Evolutionary conservation across 768 basidiomycete species (phyloP).

Genomic region (Mycena crocata): DNA sequence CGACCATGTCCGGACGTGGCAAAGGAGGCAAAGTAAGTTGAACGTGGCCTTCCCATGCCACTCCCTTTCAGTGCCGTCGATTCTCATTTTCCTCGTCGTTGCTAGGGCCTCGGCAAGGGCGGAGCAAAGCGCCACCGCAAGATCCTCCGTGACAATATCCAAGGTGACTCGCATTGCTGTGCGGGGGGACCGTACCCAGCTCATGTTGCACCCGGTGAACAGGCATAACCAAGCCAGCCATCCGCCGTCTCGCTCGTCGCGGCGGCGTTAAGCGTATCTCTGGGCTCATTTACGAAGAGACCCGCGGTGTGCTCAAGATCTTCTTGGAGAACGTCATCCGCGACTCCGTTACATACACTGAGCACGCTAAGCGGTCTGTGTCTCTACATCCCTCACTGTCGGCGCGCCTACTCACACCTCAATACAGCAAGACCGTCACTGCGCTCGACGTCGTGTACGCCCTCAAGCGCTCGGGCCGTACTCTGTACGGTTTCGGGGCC

Average conservation of each 20-base stretch:
- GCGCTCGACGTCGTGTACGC: conserved; percentile 94
- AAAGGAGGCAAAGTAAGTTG: conserved; percentile 86
- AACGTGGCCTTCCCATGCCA: neutral
- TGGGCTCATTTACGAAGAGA: no score
- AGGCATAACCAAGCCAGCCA: conserved; percentile 84
- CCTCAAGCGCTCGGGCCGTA: conserved; percentile 85
- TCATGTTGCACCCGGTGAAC: neutral
- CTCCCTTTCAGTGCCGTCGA: neutral
- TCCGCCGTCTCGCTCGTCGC: conserved; percentile 66
- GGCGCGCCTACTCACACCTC: neutral
- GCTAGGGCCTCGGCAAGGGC: conserved; percentile 77
- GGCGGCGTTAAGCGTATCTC: no score
- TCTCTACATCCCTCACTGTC: neutral
- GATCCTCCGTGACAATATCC: conserved; percentile 76
- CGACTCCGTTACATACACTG: no score
- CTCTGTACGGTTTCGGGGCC: conserved; percentile 93
- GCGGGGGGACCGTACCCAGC: neutral
- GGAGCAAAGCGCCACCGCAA: conserved; percentile 83
- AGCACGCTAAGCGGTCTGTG: conserved; percentile 84
- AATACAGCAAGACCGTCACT: conserved; percentile 78
- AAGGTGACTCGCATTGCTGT: conserved; percentile 47
- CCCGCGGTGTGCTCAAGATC: no score
- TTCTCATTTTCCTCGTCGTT: neutral
- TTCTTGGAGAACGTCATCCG: no score
- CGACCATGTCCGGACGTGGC: conserved; percentile 92